phyloP scores from a whole-genome alignment of 2,329 filamentous ascomycete species.

The Calonectria naviculata region DNA sequence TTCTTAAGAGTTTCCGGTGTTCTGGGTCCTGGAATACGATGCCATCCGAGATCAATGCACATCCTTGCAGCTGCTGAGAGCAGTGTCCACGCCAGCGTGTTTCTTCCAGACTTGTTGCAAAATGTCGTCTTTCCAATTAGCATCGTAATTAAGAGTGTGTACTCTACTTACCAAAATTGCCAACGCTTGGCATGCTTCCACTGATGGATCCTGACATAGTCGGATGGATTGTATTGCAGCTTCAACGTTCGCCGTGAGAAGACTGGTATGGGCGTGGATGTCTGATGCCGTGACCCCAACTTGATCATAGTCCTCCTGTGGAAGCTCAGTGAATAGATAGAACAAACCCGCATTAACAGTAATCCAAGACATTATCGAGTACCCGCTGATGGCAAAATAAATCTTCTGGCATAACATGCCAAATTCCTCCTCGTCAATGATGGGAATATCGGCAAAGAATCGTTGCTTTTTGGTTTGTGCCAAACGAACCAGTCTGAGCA shows the following conservation, averaged over 20 bases:
- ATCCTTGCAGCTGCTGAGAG: conserved; percentile 3
- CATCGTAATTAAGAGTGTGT: neutral
- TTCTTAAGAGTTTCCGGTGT: neutral
- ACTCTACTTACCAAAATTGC: neutral
- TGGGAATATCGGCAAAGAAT: neutral
- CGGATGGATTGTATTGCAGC: neutral
- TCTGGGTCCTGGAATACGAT: neutral
- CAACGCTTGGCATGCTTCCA: conserved; percentile 1
- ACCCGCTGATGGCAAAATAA: neutral
- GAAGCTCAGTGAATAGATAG: neutral
- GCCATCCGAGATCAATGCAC: neutral
- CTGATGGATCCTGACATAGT: neutral
- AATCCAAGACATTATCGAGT: neutral
- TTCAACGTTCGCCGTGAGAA: neutral
- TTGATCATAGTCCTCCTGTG: neutral
- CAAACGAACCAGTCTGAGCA: neutral
- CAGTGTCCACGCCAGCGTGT: neutral
- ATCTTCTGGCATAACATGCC: neutral
- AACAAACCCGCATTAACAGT: neutral
- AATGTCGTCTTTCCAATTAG: neutral
- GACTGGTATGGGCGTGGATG: neutral
- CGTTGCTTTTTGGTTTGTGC: neutral
- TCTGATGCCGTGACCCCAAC: neutral
- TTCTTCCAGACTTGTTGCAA: conserved; percentile 3
- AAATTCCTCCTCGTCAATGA: conserved; percentile 5